A percentile compares a stretch with the other conserved stretches of the same genome.
Evolutionary conservation across 441 rosid genomes (phyloP).

Genomic region (Brassica balearica): DNA sequence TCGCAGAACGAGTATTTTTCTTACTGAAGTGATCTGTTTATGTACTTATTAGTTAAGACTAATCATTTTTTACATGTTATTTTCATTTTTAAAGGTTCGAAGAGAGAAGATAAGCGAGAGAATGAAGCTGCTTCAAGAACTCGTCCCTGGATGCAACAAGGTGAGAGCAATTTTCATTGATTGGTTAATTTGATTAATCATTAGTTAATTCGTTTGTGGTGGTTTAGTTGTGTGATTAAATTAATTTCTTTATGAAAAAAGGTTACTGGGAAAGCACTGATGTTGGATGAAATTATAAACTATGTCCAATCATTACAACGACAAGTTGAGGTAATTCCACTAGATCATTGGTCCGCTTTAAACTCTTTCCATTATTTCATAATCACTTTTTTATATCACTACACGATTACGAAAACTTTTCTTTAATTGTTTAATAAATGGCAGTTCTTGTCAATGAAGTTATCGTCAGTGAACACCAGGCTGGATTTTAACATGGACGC

Average conservation of each 20-base stretch:
- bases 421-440: conserved; percentile 27
- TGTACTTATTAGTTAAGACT: neutral
- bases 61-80: neutral
- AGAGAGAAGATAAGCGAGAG: conserved; percentile 77
- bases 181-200: conserved; percentile 3
- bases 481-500: conserved; percentile 56
- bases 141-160: conserved; percentile 81
- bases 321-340: conserved; percentile 68
- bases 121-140: conserved; percentile 79
- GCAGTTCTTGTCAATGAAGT: conserved; percentile 80
- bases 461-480: conserved; percentile 71
- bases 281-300: conserved; percentile 81
- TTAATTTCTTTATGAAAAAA: conserved; percentile 18
- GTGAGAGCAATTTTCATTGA: conserved; percentile 30
- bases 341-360: conserved; percentile 35
- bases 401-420: conserved; percentile 20
- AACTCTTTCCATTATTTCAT: conserved; percentile 31
- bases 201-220: conserved; percentile 14
- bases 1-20: conserved; percentile 58
- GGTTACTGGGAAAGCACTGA: conserved; percentile 78
- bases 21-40: neutral
- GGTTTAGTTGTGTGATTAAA: conserved; percentile 19
- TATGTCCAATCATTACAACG: conserved; percentile 80
- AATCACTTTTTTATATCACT: conserved; percentile 31
- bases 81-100: conserved; percentile 51